phyloP scores from a whole-genome alignment of 768 basidiomycete genomes.

The Lactarius tabidus region DNA sequence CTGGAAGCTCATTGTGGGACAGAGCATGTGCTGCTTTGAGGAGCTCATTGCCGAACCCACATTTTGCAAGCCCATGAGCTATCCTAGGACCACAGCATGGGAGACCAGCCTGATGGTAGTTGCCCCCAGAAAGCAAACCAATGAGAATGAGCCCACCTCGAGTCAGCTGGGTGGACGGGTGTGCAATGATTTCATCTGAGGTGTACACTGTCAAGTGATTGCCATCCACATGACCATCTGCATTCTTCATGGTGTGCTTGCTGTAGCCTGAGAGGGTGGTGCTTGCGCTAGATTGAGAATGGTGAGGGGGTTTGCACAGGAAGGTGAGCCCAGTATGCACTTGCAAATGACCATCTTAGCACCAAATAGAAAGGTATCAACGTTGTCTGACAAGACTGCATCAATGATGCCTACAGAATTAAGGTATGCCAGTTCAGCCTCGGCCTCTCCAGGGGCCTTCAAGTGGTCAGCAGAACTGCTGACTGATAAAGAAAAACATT shows the following conservation, averaged over 20 bases:
- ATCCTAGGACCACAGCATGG: slow-evolving; percentile 63
- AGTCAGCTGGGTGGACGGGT: slow-evolving; percentile 50
- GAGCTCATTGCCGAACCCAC: slow-evolving; percentile 73
- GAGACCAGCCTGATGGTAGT: slow-evolving; percentile 75
- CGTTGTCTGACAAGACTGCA: slow-evolving; percentile 87
- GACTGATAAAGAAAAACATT: neutral
- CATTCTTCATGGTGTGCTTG: slow-evolving; percentile 56
- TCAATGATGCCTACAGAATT: slow-evolving; percentile 81
- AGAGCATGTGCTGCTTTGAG: slow-evolving; percentile 52
- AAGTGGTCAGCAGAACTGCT: slow-evolving; percentile 27
- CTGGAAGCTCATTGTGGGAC: slow-evolving; percentile 38
- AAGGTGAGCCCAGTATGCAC: slow-evolving; percentile 37
- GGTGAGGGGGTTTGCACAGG: neutral
- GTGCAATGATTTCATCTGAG: slow-evolving; percentile 39
- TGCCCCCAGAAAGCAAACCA: slow-evolving; percentile 83
- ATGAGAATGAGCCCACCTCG: slow-evolving; percentile 72
- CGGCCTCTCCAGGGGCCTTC: slow-evolving; percentile 90
- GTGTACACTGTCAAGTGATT: slow-evolving; percentile 52
- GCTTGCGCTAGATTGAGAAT: slow-evolving; percentile 47
- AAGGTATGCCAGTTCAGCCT: slow-evolving; percentile 87
- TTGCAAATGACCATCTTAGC: slow-evolving; percentile 81
- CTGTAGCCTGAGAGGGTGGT: slow-evolving; percentile 70
- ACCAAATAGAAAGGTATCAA: slow-evolving; percentile 89
- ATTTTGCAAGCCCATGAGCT: slow-evolving; percentile 73
- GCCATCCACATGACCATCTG: slow-evolving; percentile 65